Evolutionary conservation across 768 basidiomycete species (phyloP), one percentile per base, ranked within the genome.

Genomic region (Suillus alpinus): DNA sequence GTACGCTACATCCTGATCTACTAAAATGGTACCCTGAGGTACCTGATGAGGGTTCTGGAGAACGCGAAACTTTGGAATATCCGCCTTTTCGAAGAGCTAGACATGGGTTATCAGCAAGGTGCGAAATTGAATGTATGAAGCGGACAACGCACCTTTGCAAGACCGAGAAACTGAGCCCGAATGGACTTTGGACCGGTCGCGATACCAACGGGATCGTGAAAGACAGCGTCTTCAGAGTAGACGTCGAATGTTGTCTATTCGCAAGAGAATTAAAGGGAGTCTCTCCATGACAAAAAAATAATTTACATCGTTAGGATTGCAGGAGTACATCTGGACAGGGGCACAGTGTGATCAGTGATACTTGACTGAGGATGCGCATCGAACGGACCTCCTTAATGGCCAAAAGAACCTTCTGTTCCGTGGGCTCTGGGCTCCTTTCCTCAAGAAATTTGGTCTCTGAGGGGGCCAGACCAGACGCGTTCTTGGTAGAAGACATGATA

Each of bases 131-230:
- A 29, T 29, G 1, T 14, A 29, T 29, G 14, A 9, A 16, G 26
- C 26, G 4, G 14, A 47, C 14, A 16, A 16, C 26, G 1, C 78
- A 77, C 80, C 73, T 81, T 81, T 26, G 74, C 73, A 7, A 82
- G 68, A 10, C 70, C 81, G 43, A 80, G 68, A 66, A 81, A 82
- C 57, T 80, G 80, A 0, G 77, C 71, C 20, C 74, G 74, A 43
- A 81, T 77, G 10, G 80, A 73, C 34, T 71, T 69, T 13, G 71
- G 47, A 4, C 79, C 81, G 31, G 75, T 67, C 10, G 80, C 76
- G 47, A 80, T 78, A 40, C 81, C 80, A 49, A 81, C 65, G 13
- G 79, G 80, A 62, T 81, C 80, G 58, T 79, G 77, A 62, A 83
- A 82, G 57, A 77, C 67, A 0, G 78, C 79, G 37, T 81, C 69